phyloP scores from a whole-genome alignment of 306 rosid genomes.

The Prosopis cineraria region DNA sequence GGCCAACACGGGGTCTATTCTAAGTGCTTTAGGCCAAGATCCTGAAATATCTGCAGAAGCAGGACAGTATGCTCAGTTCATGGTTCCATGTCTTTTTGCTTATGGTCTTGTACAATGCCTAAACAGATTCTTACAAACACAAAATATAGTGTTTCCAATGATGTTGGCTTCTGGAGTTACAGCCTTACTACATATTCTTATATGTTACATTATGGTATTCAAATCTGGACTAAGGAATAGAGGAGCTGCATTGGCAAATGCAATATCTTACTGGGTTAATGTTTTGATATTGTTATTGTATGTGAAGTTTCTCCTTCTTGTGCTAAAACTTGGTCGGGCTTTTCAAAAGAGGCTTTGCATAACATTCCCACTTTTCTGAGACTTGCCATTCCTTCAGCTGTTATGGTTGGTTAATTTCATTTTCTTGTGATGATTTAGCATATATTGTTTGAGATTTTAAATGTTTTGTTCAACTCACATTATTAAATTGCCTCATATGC shows the following conservation, averaged over 20 bases:
- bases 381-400: background rate
- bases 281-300: background rate
- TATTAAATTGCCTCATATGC: background rate
- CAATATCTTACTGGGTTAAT: background rate
- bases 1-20: background rate
- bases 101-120: background rate
- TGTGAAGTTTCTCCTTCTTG: background rate
- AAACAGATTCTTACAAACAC: background rate
- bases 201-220: background rate
- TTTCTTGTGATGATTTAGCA: background rate
- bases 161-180: background rate
- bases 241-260: background rate
- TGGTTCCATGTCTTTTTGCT: background rate
- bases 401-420: background rate
- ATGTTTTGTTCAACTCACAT: background rate
- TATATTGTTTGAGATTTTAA: slow-evolving; percentile 4
- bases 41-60: background rate
- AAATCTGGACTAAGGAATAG: background rate
- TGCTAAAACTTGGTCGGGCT: background rate
- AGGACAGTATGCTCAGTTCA: background rate
- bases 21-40: background rate
- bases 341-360: background rate
- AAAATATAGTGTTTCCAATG: background rate
- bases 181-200: background rate
- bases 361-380: background rate